Evolutionary conservation across 2,329 filamentous ascomycete species (phyloP), one percentile per base, ranked within the genome.

Genomic region (Fusarium fujikuroi): DNA sequence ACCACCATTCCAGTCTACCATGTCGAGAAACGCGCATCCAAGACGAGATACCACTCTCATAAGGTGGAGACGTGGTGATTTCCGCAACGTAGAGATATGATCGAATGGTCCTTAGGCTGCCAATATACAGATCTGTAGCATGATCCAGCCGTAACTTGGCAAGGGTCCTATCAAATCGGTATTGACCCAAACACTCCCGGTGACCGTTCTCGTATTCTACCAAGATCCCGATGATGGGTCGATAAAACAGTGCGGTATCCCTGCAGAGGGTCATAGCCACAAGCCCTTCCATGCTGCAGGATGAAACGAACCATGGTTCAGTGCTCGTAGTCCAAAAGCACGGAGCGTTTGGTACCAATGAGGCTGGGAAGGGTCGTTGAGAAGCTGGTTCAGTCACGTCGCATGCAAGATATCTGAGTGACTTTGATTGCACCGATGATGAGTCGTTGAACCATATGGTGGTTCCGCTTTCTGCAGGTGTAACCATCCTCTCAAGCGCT

Each of bases 161-260:
- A 7, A 46, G 9, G 3, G 18, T 7, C 6, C 43, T 46, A 15
- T 46, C 25, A 15, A 3, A 46, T 28, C 43, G 23, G 2, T 21
- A 46, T 15, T 46, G 43, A 3, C 43, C 43, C 25, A 46, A 7
- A 28, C 43, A 46, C 1, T 46, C 43, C 43, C 43, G 18, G 12
- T 28, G 25, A 15, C 18, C 43, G 25, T 1, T 5, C 5, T 46
- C 25, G 4, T 46, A 28, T 0, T 46, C 18, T 46, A 46, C 1
- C 18, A 28, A 7, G 10, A 21, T 0, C 0, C 43, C 25, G 0
- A 46, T 46, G 9, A 46, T 28, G 3, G 43, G 43, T 3, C 43
- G 43, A 21, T 46, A 12, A 46, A 25, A 18, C 21, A 46, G 18
- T 5, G 18, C 10, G 4, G 12, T 28, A 10, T 15, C 18, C 12